Evolutionary conservation across 1,284 basidiomycete species (phyloP), one percentile per base, ranked within the genome.

Genomic region (Boletus chippewaensis): DNA sequence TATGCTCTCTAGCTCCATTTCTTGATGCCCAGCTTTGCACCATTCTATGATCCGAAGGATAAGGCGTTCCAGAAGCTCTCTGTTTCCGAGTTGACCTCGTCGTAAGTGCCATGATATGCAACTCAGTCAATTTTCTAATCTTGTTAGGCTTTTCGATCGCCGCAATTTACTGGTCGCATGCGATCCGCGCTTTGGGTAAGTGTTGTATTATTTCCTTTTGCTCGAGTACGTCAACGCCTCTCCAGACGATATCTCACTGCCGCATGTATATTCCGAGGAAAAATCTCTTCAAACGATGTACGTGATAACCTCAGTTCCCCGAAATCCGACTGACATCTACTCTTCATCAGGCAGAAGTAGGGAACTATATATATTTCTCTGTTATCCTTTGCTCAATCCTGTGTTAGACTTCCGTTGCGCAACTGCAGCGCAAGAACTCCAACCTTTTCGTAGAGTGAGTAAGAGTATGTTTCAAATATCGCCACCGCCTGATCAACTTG

Each of bases 21-120:
- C 79, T 78, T 95, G 58, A 88, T 90, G 71, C 88, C 88, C 29
- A 91, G 87, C 54, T 91, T 90, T 65, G 89, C 90, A 0, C 92
- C 92, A 0, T 81, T 95, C 61, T 78, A 78, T 56, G 78, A 90
- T 54, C 72, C 77, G 0, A 79, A 78, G 46, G 72, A 79, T 4
- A 76, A 75, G 55, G 74, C 80, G 8, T 96, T 84, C 74, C 72
- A 82, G 57, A 74, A 75, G 29, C 69, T 76, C 42, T 80, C 79
- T 5, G 77, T 89, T 12, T 64, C 81, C 0, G 91, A 94, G 57
- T 66, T 94, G 50, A 84, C 83, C 2, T 73, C 75, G 58, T 78
- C 77, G 85, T 85, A 70, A 50, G 77, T 67, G 6, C 18, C 15
- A 39, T 20, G 5, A 13, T 26, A 28, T 5, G 43, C 18, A 41